A percentile compares a stretch with the other conserved stretches of the same genome.
Evolutionary conservation across 768 basidiomycete genomes (phyloP).

Genomic region (Naganishia friedmannii): DNA sequence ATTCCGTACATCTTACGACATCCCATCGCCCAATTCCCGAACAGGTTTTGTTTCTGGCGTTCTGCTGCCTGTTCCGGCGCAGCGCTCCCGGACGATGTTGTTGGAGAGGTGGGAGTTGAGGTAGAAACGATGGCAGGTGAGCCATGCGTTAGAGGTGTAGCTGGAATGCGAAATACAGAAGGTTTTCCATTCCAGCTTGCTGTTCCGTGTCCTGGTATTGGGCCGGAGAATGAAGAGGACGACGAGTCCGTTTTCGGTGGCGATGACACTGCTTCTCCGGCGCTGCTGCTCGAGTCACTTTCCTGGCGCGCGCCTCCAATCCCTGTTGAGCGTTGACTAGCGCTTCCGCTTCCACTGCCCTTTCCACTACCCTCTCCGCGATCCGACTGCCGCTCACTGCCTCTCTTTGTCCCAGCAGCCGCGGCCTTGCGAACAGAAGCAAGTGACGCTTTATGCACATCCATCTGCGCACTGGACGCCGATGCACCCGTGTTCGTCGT

Average conservation of each 20-base stretch:
- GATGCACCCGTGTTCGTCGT: neutral
- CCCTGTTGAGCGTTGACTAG: too few species aligned
- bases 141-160: neutral
- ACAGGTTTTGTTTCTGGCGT: slow-evolving; percentile 1
- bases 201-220: too few species aligned
- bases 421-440: neutral
- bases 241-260: neutral
- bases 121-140: neutral
- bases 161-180: neutral
- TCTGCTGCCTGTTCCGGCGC: too few species aligned
- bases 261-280: neutral
- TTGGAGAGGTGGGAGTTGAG: neutral
- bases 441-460: too few species aligned
- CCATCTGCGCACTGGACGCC: neutral
- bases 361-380: neutral
- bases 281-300: neutral
- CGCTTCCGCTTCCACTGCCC: neutral
- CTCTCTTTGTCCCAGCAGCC: neutral
- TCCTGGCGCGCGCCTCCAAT: too few species aligned
- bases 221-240: neutral
- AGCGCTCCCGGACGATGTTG: neutral
- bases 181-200: neutral
- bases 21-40: slow-evolving; percentile 9
- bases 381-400: neutral
- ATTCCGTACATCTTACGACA: slow-evolving; percentile 20